phyloP scores from a whole-genome alignment of 1,284 basidiomycete genomes.

The Marasmius oreades region DNA sequence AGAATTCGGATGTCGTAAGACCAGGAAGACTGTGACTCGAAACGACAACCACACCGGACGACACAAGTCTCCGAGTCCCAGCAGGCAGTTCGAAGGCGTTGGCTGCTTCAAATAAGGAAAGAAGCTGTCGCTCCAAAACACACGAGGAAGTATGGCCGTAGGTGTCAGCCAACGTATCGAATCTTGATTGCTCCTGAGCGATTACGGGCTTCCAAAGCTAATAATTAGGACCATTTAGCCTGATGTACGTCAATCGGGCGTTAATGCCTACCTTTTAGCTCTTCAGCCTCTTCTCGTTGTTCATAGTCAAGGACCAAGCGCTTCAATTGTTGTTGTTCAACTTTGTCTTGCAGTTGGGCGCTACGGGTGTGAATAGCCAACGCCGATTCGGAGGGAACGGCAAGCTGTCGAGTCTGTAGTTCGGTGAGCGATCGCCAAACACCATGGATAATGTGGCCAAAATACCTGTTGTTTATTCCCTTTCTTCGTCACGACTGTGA shows the following conservation, averaged over 20 bases:
- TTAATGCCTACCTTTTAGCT: slow-evolving; percentile 58
- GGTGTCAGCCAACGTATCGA: slow-evolving; percentile 59
- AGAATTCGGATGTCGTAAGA: too few species aligned
- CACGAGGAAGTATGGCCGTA: neutral
- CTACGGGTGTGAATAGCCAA: slow-evolving; percentile 87
- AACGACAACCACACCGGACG: too few species aligned
- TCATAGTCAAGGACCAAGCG: slow-evolving; percentile 86
- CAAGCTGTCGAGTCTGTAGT: slow-evolving; percentile 73
- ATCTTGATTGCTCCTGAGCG: slow-evolving; percentile 67
- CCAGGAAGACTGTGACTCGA: too few species aligned
- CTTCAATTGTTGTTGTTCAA: slow-evolving; percentile 95
- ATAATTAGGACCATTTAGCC: slow-evolving; percentile 11
- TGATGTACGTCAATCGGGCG: neutral
- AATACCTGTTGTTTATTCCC: slow-evolving; percentile 89
- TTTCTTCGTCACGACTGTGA: slow-evolving; percentile 90
- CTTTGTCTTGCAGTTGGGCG: slow-evolving; percentile 88
- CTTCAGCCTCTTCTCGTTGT: slow-evolving; percentile 80
- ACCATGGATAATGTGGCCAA: neutral
- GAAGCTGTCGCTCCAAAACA: neutral
- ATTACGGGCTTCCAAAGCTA: slow-evolving; percentile 67
- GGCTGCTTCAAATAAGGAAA: neutral
- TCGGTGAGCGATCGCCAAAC: slow-evolving; percentile 6
- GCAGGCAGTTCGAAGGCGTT: neutral
- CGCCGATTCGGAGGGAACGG: slow-evolving; percentile 82
- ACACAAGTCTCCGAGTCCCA: too few species aligned